Base-by-base conservation (phyloP, 2,329 filamentous ascomycete genomes). In the Lasiodiplodia sp. region DNA sequence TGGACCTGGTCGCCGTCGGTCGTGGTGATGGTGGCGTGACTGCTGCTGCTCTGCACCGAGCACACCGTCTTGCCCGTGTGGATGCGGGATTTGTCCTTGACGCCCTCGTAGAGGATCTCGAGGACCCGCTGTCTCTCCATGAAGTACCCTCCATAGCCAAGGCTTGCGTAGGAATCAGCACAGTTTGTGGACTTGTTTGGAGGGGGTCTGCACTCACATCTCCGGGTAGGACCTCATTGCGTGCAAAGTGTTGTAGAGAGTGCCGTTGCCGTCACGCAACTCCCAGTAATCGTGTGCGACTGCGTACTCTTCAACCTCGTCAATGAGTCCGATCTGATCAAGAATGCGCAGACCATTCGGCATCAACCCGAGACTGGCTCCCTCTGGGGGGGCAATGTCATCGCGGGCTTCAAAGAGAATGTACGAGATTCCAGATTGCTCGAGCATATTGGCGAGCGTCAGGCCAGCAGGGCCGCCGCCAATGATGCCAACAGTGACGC, bases 101-200 rank as follows among this genome's bases (percentile, higher is more conserved):
- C 70, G 4, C 71, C 70, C n/a, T 73, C 65, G 47, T 75, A 74
- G 3, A 78, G 56, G 6, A 71, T 72, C 66, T 72, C 64, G 1
- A 78, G 70, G 4, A 76, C 49, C 64, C 71, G 70, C 23, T 73
- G 72, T 8, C 76, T 71, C 28, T 77, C 75, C n/a, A 76, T 52
- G 53, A 76, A 75, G n/a, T 72, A 52, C 49, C 60, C 23, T 5
- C 8, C 49, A 25, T 62, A 67, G 21, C 69, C 63, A n/a, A 66
- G 37, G 18, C 63, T 66, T 31, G 12, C 5, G 38, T 28, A 2
- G 11, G 4, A 21, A 12, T 21, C 23, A 28, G 31, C 21, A 44
- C 18, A 10, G 2, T 31, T 14, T 11, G 3, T 4, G 11, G 14
- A 18, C 0, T 14, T 8, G 37, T 23, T 3, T 25, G 12, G 37